Evolutionary conservation across 202 grass and related monocot genomes (phyloP).

Genomic region (Dendrocalamus latiflorus): DNA sequence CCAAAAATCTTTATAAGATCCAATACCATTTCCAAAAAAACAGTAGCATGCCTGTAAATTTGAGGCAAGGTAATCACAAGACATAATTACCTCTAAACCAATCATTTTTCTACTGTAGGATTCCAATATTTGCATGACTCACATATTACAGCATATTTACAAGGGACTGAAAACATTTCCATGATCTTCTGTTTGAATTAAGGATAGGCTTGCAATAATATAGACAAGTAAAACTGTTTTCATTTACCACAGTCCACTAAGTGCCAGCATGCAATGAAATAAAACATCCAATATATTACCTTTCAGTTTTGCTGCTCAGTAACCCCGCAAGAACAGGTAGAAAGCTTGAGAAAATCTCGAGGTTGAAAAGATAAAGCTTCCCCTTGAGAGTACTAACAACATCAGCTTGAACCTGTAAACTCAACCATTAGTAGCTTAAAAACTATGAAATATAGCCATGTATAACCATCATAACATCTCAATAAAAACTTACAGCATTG

Average conservation of each 20-base stretch:
- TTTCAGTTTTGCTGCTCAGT: conserved; percentile 74
- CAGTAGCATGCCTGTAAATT: conserved; percentile 54
- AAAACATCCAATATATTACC: conserved; percentile 36
- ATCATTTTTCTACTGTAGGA: background rate
- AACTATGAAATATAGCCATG: conserved; percentile 14
- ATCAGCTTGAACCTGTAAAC: conserved; percentile 86
- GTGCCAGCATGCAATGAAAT: conserved; percentile 8
- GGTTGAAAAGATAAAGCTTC: conserved; percentile 73
- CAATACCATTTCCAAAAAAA: conserved; percentile 69
- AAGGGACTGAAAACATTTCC: background rate
- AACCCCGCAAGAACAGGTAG: conserved; percentile 68
- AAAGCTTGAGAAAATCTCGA: conserved; percentile 77
- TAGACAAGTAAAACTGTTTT: background rate
- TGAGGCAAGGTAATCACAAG: conserved; percentile 3
- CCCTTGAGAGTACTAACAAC: conserved; percentile 69
- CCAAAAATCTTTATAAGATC: conserved; percentile 89
- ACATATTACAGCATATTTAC: background rate
- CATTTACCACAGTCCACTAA: background rate
- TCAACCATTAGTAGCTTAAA: conserved; percentile 31
- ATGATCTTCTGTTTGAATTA: background rate
- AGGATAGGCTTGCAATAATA: background rate
- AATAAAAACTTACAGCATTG: conserved; percentile 60
- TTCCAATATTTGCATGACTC: conserved; percentile 11
- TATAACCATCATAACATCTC: conserved; percentile 1
- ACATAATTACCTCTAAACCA: conserved; percentile 2